Percentiles rank a stretch among this genome's conserved stretches.
phyloP scores from a whole-genome alignment of 495 filamentous ascomycete species.

The Neurospora sp. region DNA sequence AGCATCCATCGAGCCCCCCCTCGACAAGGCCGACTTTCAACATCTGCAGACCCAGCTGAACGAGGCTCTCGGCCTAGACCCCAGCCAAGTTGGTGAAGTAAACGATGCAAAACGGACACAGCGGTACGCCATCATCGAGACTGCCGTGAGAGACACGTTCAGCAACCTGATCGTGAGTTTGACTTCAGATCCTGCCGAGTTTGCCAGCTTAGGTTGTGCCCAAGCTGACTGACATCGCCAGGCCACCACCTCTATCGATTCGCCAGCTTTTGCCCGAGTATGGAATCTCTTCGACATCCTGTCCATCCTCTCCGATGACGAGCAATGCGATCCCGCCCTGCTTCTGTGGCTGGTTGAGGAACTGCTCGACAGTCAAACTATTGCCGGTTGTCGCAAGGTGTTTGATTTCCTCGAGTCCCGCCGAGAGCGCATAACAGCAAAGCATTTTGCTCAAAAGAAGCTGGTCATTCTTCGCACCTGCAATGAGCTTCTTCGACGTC shows the following conservation, averaged over 20 bases:
- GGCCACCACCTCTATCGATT: conserved; percentile 61
- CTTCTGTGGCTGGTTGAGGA: conserved; percentile 90
- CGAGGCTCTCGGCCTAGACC: conserved; percentile 21
- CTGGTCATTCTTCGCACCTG: conserved; percentile 82
- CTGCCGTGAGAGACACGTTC: conserved; percentile 67
- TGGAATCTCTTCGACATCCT: conserved; percentile 93
- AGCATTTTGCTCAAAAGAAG: conserved; percentile 76
- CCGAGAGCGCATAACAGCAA: conserved; percentile 73
- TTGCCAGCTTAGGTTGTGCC: background rate
- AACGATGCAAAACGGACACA: conserved; percentile 30
- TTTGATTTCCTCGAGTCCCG: conserved; percentile 93
- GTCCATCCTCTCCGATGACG: conserved; percentile 72
- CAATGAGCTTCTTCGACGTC: conserved; percentile 83
- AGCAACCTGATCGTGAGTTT: conserved; percentile 59
- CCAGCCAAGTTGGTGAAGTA: conserved; percentile 4
- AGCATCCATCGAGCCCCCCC: conserved; percentile 64
- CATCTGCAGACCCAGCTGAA: conserved; percentile 34
- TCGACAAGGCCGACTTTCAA: conserved; percentile 52
- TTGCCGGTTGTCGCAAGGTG: conserved; percentile 75
- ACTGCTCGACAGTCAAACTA: conserved; percentile 89
- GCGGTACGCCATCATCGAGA: conserved; percentile 61
- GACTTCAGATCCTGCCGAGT: background rate
- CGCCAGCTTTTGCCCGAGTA: conserved; percentile 64
- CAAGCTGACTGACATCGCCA: conserved; percentile 21
- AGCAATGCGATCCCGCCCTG: conserved; percentile 74